Percentiles rank a stretch among this genome's conserved stretches.
These are phyloP conservation scores for Ustilago tritici DNA, from an alignment of 1,284 basidiomycete species.

Conservation along the genomic window DNA sequence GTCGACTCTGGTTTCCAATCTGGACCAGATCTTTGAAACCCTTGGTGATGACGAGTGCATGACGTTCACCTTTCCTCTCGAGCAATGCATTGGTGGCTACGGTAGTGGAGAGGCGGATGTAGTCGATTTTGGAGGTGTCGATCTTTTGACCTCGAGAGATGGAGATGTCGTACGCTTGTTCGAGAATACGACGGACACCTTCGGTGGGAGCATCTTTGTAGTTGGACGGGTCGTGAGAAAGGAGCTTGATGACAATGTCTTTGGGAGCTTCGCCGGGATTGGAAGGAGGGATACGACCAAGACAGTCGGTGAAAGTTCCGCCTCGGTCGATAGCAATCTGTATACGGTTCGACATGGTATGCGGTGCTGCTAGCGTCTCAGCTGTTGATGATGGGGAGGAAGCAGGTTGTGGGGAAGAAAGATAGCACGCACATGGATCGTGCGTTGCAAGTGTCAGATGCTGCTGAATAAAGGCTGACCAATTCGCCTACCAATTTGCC, in stretches of 20 bases:
- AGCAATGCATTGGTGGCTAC: conserved; percentile 96
- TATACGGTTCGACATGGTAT: conserved; percentile 44
- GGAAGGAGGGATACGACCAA: conserved; percentile 51
- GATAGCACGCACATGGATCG: conserved; percentile 6
- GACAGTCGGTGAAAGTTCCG: conserved; percentile 68
- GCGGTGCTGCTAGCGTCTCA: neutral
- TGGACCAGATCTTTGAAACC: conserved; percentile 91
- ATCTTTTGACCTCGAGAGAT: conserved; percentile 79
- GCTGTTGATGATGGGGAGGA: neutral
- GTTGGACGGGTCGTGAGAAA: conserved; percentile 75
- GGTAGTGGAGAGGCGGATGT: conserved; percentile 91
- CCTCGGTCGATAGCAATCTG: conserved; percentile 68
- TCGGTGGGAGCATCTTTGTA: conserved; percentile 94
- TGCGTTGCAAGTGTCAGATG: conserved; percentile 6
- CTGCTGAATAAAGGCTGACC: conserved; percentile 13
- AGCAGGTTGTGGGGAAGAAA: neutral
- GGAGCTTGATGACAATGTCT: conserved; percentile 71
- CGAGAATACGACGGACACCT: conserved; percentile 89
- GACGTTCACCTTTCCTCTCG: conserved; percentile 90
- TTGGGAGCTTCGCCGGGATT: conserved; percentile 26
- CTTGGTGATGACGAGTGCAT: conserved; percentile 89
- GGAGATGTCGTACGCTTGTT: conserved; percentile 78
- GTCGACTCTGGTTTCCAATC: conserved; percentile 92
- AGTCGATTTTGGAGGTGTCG: conserved; percentile 87
- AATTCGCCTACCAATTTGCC: conserved; percentile 10